A percentile compares a stretch with the other conserved stretches of the same genome.
Conservation (phyloP, 2,329 filamentous ascomycete species). For the Leptographium radiaticola region DNA sequence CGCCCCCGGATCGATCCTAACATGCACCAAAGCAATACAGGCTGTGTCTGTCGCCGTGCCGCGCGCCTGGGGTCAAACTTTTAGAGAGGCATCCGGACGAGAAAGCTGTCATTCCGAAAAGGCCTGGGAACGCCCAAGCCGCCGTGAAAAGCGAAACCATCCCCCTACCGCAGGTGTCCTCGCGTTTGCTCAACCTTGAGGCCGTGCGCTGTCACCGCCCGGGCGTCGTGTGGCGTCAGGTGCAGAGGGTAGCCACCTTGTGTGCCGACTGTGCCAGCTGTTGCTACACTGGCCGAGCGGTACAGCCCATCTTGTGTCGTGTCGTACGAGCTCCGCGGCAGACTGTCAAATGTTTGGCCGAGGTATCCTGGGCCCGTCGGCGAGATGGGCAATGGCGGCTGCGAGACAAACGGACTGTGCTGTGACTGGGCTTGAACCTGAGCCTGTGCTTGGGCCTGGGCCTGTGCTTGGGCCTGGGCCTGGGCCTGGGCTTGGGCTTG, state of each 20-base stretch:
- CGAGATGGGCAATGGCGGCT: conserved; percentile 14
- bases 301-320: conserved; percentile 15
- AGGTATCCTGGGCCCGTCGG: conserved; percentile 16
- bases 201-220: conserved; percentile 6
- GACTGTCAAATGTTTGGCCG: conserved; percentile 16
- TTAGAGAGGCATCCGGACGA: background rate
- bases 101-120: background rate
- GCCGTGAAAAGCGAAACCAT: background rate
- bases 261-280: conserved; percentile 8
- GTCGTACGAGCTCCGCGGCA: conserved; percentile 17
- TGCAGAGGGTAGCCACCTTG: conserved; percentile 12
- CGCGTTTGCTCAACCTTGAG: conserved; percentile 10
- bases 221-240: conserved; percentile 9
- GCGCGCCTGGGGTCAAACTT: background rate
- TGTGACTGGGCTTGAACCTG: background rate
- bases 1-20: background rate
- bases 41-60: background rate
- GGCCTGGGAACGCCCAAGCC: background rate
- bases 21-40: background rate
- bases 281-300: conserved; percentile 12
- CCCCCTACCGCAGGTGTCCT: background rate
- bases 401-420: conserved; percentile 15
- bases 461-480: conserved; percentile 14
- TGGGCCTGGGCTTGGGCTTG: background rate
- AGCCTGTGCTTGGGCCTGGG: conserved; percentile 4